phyloP scores from a whole-genome alignment of 108 stramenopile species.

The Seminavis robusta region DNA sequence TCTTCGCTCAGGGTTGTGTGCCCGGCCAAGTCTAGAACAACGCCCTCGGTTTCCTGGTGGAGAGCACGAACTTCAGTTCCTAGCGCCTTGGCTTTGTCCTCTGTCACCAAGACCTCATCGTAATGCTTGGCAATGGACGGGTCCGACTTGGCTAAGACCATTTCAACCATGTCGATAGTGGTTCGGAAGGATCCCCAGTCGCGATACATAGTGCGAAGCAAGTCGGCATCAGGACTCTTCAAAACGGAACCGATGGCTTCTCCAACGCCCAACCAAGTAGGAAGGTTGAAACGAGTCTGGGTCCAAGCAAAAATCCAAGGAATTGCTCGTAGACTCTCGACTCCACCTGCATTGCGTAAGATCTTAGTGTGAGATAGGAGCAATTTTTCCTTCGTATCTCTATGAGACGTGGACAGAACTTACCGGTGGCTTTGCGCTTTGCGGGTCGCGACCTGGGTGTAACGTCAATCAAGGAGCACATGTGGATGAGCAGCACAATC shows the following conservation, averaged over 20 bases:
- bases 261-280: conserved; percentile 96
- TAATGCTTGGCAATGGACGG: conserved; percentile 88
- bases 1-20: conserved; percentile 63
- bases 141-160: conserved; percentile 94
- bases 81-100: conserved; percentile 64
- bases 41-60: conserved; percentile 67
- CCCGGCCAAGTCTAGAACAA: conserved; percentile 78
- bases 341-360: too few relatives aligned
- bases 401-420: too few relatives aligned
- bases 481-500: too few relatives aligned
- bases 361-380: too few relatives aligned
- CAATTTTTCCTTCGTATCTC: too few relatives aligned
- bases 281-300: conserved; percentile 91
- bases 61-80: conserved; percentile 70
- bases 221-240: conserved; percentile 30
- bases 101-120: conserved; percentile 79
- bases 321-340: conserved; percentile 93
- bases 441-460: conserved; percentile 95
- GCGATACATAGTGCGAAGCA: conserved; percentile 83
- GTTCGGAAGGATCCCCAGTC: conserved; percentile 91
- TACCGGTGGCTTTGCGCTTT: conserved; percentile 88
- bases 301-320: conserved; percentile 99
- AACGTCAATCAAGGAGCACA: too few relatives aligned
- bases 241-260: conserved; percentile 73
- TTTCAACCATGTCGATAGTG: conserved; percentile 92